phyloP scores from a whole-genome alignment of 345 rosid species.

The Hibiscus syriacus region DNA sequence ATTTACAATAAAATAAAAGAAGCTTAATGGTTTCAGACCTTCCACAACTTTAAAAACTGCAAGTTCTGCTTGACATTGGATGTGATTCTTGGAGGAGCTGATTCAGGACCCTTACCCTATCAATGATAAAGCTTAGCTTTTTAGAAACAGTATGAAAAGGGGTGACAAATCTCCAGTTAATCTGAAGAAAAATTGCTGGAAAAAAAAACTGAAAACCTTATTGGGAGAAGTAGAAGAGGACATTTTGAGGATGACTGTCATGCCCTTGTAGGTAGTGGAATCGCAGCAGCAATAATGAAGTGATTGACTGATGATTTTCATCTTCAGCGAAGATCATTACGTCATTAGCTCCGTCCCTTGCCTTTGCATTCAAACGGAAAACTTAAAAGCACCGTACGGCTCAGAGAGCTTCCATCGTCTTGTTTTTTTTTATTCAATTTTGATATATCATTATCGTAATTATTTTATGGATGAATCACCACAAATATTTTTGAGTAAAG shows the following conservation, averaged over 20 bases:
- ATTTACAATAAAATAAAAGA: not conserved
- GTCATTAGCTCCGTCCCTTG: not conserved
- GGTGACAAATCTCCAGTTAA: not conserved
- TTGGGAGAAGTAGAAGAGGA: not conserved
- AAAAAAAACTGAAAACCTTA: not conserved
- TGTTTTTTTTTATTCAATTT: too few species aligned
- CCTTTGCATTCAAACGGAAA: not conserved
- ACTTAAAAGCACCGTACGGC: not conserved
- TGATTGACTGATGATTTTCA: not conserved
- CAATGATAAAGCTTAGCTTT: constrained; percentile 8
- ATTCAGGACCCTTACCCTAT: constrained; percentile 63
- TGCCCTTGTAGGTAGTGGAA: not conserved
- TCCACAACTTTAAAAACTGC: constrained; percentile 71
- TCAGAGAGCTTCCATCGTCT: not conserved
- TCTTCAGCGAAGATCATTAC: not conserved
- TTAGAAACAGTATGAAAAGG: constrained; percentile 8
- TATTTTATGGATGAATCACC: not conserved
- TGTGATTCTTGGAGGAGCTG: constrained; percentile 73
- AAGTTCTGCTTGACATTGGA: constrained; percentile 88
- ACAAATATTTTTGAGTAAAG: not conserved
- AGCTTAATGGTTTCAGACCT: constrained; percentile 26
- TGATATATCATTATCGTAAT: not conserved
- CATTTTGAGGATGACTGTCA: not conserved
- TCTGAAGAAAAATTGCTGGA: not conserved
- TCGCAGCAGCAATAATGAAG: not conserved